Conservation (phyloP, 345 rosid species). For the Leavenworthia alabamica region DNA sequence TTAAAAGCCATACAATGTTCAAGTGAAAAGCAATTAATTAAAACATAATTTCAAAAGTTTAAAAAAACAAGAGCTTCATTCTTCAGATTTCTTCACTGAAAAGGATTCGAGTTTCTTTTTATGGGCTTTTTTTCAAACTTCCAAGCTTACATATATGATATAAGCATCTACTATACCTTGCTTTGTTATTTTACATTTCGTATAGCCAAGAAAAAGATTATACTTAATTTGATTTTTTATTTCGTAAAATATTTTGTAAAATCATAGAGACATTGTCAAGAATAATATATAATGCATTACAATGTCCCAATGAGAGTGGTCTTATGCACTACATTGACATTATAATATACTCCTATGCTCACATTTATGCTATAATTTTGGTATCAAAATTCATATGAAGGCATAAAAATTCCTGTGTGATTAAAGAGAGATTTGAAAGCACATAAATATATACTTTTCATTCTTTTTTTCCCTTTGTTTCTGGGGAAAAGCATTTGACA, state of each 20-base stretch:
- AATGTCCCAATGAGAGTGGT: too few species aligned
- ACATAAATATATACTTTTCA: background rate
- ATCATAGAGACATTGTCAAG: background rate
- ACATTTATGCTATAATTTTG: slow-evolving; percentile 1
- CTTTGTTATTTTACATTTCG: slow-evolving; percentile 9
- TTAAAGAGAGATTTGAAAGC: slow-evolving; percentile 13
- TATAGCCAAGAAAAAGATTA: slow-evolving; percentile 1
- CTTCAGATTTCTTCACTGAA: slow-evolving; percentile 30
- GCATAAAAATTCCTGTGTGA: background rate
- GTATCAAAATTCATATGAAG: background rate
- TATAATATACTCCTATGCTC: background rate
- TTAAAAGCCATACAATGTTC: slow-evolving; percentile 23
- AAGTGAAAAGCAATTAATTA: slow-evolving; percentile 3
- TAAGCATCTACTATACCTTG: slow-evolving; percentile 7
- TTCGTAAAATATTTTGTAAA: background rate
- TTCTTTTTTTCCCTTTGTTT: background rate
- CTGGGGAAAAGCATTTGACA: slow-evolving; percentile 20
- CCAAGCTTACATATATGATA: slow-evolving; percentile 16
- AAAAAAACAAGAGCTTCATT: background rate
- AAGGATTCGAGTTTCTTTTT: slow-evolving; percentile 22
- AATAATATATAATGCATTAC: background rate
- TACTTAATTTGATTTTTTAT: background rate
- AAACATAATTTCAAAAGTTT: slow-evolving; percentile 15
- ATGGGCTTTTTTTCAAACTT: slow-evolving; percentile 15
- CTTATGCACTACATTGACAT: background rate